Conservation (phyloP, 495 filamentous ascomycete species). For the Parathielavia hyrcaniae region DNA sequence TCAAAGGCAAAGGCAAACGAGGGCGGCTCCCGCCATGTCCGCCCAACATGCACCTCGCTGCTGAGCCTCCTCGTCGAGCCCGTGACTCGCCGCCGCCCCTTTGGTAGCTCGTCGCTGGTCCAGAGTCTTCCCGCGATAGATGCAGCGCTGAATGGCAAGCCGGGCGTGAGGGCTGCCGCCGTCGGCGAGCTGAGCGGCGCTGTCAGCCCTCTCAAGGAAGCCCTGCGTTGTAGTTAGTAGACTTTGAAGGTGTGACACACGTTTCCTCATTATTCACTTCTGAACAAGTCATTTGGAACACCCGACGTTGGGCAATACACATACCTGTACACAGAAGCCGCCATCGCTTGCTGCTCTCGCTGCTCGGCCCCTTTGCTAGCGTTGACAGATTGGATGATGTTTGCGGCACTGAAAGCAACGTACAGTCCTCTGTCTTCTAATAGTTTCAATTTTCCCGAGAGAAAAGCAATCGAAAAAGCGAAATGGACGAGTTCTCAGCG, state of each 20-base stretch:
- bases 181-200: not conserved
- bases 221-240: not conserved
- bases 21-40: constrained; percentile 17
- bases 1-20: constrained; percentile 38
- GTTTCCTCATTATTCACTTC: not conserved
- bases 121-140: not conserved
- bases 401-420: no score
- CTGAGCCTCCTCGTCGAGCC: constrained; percentile 5
- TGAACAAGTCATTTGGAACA: not conserved
- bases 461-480: no score
- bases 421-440: no score
- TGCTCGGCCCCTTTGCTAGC: no score
- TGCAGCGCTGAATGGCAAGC: not conserved
- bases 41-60: not conserved
- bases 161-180: not conserved
- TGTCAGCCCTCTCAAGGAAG: not conserved
- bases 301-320: not conserved
- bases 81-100: not conserved
- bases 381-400: no score
- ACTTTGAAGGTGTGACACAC: not conserved
- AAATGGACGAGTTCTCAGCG: no score
- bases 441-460: no score
- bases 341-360: not conserved
- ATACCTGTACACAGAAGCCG: not conserved
- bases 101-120: not conserved